A percentile compares a stretch with the other conserved stretches of the same genome.
Evolutionary conservation across 2,329 filamentous ascomycete species (phyloP).

Genomic region (Sclerotinia trifoliorum): DNA sequence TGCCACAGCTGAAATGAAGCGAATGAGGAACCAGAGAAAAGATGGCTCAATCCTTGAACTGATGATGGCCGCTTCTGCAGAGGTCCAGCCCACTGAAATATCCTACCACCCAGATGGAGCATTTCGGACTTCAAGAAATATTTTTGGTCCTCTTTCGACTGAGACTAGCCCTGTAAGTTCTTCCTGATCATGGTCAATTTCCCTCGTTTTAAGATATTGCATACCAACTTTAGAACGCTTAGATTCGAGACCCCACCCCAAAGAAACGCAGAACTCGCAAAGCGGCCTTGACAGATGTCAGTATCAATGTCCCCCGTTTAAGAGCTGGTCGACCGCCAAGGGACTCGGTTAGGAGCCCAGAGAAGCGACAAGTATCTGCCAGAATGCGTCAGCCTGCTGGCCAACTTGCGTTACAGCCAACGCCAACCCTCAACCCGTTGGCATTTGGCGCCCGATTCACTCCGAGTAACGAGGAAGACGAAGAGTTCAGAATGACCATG

Average conservation of each 20-base stretch:
- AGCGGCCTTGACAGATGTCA: conserved; percentile 29
- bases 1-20: conserved; percentile 69
- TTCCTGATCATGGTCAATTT: not conserved
- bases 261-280: conserved; percentile 38
- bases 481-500: conserved; percentile 38
- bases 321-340: conserved; percentile 26
- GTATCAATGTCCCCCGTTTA: conserved; percentile 33
- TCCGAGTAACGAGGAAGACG: conserved; percentile 37
- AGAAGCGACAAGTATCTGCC: conserved; percentile 26
- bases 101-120: conserved; percentile 58
- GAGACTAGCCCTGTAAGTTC: conserved; percentile 51
- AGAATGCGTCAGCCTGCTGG: conserved; percentile 19
- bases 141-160: conserved; percentile 59
- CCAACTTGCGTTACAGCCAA: conserved; percentile 24
- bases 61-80: conserved; percentile 62
- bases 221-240: conserved; percentile 21
- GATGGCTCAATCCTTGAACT: conserved; percentile 66
- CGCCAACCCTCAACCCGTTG: conserved; percentile 33
- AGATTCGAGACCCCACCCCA: conserved; percentile 30
- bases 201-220: not conserved
- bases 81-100: conserved; percentile 62
- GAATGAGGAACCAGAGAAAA: conserved; percentile 77
- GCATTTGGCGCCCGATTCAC: conserved; percentile 29
- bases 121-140: conserved; percentile 53
- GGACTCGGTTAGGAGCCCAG: conserved; percentile 26